phyloP scores from a whole-genome alignment of 2,329 filamentous ascomycete species.

The Zymoseptoria passerinii region DNA sequence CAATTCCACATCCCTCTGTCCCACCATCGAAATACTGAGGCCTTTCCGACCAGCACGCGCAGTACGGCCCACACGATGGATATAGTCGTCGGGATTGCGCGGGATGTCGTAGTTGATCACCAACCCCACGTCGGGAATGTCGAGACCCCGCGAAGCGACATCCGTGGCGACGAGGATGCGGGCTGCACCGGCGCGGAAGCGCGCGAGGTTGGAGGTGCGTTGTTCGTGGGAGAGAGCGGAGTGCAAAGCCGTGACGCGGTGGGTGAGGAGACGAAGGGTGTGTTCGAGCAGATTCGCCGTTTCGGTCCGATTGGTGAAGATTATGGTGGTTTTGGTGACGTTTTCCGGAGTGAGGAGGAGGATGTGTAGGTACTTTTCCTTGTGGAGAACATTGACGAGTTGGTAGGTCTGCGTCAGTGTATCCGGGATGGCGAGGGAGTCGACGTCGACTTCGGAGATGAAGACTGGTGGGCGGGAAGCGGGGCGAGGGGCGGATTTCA shows the following conservation, averaged over 20 bases:
- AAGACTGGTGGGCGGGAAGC: conserved; percentile 69
- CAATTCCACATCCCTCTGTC: conserved; percentile 84
- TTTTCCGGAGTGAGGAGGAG: conserved; percentile 75
- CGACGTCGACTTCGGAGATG: conserved; percentile 77
- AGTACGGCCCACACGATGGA: conserved; percentile 91
- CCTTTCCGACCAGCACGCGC: conserved; percentile 82
- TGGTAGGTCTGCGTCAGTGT: conserved; percentile 79
- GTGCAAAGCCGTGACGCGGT: conserved; percentile 86
- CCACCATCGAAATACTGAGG: conserved; percentile 78
- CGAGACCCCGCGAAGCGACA: conserved; percentile 85
- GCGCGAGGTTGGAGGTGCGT: conserved; percentile 75
- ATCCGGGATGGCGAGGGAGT: conserved; percentile 63
- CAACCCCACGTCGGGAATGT: conserved; percentile 83
- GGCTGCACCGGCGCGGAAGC: conserved; percentile 83
- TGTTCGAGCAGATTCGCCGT: conserved; percentile 88
- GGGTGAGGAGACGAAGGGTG: conserved; percentile 72
- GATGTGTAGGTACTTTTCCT: conserved; percentile 88
- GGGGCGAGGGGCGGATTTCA: conserved; percentile 62
- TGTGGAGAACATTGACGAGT: conserved; percentile 81
- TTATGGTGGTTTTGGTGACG: conserved; percentile 66
- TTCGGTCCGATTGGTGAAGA: conserved; percentile 87
- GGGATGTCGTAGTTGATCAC: conserved; percentile 96
- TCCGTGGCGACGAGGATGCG: conserved; percentile 90
- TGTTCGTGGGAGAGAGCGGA: conserved; percentile 78
- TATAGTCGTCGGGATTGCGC: conserved; percentile 93